Base-by-base conservation (phyloP, 768 basidiomycete genomes). In the Trametes elegans region DNA sequence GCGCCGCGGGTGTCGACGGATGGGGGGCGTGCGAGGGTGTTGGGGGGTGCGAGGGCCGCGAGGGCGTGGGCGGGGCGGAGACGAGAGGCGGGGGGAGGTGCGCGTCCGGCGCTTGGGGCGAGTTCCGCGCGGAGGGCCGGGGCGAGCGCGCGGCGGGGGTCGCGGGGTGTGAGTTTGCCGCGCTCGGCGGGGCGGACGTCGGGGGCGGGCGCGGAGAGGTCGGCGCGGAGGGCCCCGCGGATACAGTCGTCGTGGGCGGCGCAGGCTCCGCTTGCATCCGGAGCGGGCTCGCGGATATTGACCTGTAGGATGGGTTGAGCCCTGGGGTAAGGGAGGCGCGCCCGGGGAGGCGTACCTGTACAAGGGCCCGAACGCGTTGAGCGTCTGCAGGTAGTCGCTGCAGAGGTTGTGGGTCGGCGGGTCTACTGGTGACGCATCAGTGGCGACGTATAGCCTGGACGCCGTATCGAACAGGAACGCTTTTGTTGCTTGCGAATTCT, bases 401-500 rank as follows among this genome's bases (percentile, higher is more conserved):
- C 92, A 95, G 18, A 96, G 78, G 58, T 87, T 90, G 64, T 94
- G 87, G 0, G 91, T 94, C 4, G 86, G 85, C 53, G 86, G 80
- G 66, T 98, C 94, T 24, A 96, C 90, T 5, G 94, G 92, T 0
- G 90, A 92, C 16, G 87, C 86, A 64, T 98, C 96, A 10, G 94
- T 94, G 10, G 94, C 94, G n/a, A 98, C 79, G 65, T 95, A 94
- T 24, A 97, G 74, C 44, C 91, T 80, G 21, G 92, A 93, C 4
- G 78, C 78, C 16, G 82, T 85, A 66, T 98, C 95, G 62, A 96
- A 98, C 13, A 98, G 72, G 67, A 95, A 98, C 0, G 93, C 91
- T 68, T 98, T 98, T 32, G 91, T 86, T 27, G 94, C 89, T 64
- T 90, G 90, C 2, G 90, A 94, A 57, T 93, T 93, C 93, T 96